Base-by-base conservation (phyloP, 139 green algal genomes). In the Zygnema circumcarinatum region DNA sequence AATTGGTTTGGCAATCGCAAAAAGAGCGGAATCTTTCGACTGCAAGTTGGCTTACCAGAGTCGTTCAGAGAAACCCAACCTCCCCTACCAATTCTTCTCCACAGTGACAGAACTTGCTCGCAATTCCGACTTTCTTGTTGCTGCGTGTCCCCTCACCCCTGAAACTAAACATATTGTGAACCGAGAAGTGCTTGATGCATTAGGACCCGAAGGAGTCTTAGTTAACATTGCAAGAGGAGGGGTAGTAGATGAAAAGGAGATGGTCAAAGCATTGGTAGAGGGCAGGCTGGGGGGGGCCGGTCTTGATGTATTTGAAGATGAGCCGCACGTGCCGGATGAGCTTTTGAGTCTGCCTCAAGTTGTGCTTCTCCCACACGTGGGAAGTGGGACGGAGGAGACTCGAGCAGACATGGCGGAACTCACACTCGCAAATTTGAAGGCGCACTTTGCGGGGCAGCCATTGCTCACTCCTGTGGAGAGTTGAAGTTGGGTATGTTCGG, bases 221-320 rank as follows among this genome's bases (percentile, higher is more conserved):
- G 62, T 89, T 32, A 89, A 89, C 74, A 86, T 87, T 33, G 84
- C 75, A 32, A 39, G 84, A 20, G 84, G 84, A 67, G n/a, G 21
- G 3, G 47, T 88, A 22, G 75, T 89, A 33, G 84, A 89, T 41
- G 84, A 89, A 68, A 31, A 40, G 47, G 84, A 67, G 35, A 76
- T 89, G 1, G 75, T 89, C 2, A 35, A 42, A 11, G 75, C 74
- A 40, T 68, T 89, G n/a, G 22, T 72, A 67, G 76, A 78, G 42
- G 52, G 52, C 38, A 54, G 25, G 38, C 7, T 89, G 29, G 84
- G 56, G 20, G 84, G 84, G 21, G 84, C 84, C 56, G 84, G 84
- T n/a, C 74, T 89, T 3, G 84, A 89, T 41, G 84, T 89, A 47
- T 89, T 89, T 78, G 84, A 89, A 40, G 42, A 78, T 32, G 84